These are phyloP conservation scores for Sporothrix protearum DNA, from an alignment of 2,329 filamentous ascomycete species.

Conservation along the genomic window DNA sequence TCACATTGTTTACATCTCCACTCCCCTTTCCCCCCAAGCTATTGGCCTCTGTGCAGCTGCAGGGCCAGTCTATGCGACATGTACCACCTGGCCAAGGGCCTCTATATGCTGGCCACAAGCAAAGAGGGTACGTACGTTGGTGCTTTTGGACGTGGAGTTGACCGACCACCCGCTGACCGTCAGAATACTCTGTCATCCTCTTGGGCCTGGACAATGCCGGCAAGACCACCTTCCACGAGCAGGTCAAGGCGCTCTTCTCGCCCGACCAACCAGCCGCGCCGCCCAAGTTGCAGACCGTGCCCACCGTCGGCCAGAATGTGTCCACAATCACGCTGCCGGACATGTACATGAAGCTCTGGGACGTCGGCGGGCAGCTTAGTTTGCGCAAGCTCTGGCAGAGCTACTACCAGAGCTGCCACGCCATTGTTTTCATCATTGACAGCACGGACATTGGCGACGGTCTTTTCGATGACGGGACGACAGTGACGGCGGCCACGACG, in stretches of 20 bases:
- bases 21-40: not conserved
- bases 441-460: slow-evolving; percentile 89
- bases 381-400: slow-evolving; percentile 90
- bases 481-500: not conserved
- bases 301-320: slow-evolving; percentile 96
- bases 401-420: slow-evolving; percentile 91
- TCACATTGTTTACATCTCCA: not conserved
- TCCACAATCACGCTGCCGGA: slow-evolving; percentile 85
- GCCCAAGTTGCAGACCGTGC: slow-evolving; percentile 79
- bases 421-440: slow-evolving; percentile 97
- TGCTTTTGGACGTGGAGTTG: not conserved
- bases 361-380: slow-evolving; percentile 88
- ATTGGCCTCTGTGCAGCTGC: not conserved
- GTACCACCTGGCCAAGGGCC: slow-evolving; percentile 93
- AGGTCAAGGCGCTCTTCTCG: slow-evolving; percentile 86
- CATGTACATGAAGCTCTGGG: slow-evolving; percentile 98
- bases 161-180: not conserved
- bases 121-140: slow-evolving; percentile 88
- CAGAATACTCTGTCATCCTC: slow-evolving; percentile 95
- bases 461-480: slow-evolving; percentile 36
- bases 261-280: slow-evolving; percentile 49
- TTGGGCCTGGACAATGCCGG: slow-evolving; percentile 97
- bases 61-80: slow-evolving; percentile 45
- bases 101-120: slow-evolving; percentile 92
- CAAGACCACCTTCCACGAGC: slow-evolving; percentile 96